These are phyloP conservation scores for Lasiosphaeria ovina DNA, from an alignment of 495 filamentous ascomycete genomes.

Conservation along the genomic window DNA sequence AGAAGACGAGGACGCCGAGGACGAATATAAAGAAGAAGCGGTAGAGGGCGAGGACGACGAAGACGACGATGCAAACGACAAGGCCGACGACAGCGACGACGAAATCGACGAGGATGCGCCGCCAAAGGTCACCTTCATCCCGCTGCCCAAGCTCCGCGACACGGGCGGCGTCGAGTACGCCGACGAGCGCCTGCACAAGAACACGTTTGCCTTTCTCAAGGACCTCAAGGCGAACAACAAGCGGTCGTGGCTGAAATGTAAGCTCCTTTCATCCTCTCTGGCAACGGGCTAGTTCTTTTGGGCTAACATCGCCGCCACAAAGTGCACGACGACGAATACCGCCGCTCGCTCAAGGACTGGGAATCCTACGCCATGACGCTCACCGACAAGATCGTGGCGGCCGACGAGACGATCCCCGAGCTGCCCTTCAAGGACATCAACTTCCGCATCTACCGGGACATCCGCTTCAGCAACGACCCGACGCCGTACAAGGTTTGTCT, in stretches of 20 bases:
- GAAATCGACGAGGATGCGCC: conserved; percentile 37
- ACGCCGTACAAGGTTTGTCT: conserved; percentile 76
- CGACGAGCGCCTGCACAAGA: conserved; percentile 71
- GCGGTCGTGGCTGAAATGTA: conserved; percentile 78
- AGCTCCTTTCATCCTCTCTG: conserved; percentile 13
- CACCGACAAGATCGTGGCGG: conserved; percentile 64
- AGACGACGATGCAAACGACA: conserved; percentile 19
- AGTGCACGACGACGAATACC: conserved; percentile 76
- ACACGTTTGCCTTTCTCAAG: conserved; percentile 73
- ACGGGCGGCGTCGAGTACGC: conserved; percentile 64
- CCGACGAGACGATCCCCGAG: conserved; percentile 78
- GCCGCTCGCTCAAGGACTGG: conserved; percentile 74
- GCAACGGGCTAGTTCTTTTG: not conserved
- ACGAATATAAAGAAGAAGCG: conserved; percentile 25
- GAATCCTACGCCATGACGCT: conserved; percentile 69
- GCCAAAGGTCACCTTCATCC: conserved; percentile 54
- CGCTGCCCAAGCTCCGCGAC: conserved; percentile 66
- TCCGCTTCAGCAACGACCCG: conserved; percentile 72
- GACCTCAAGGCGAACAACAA: conserved; percentile 79
- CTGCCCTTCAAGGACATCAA: conserved; percentile 80
- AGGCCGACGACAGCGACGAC: conserved; percentile 30
- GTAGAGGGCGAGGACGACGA: conserved; percentile 21
- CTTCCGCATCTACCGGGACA: conserved; percentile 82
- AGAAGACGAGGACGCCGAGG: conserved; percentile 18
- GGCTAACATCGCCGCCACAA: not conserved